Percentiles rank a stretch among this genome's conserved stretches.
Evolutionary conservation across 257 asterid genomes (phyloP).

Genomic region (Rehmannia glutinosa): DNA sequence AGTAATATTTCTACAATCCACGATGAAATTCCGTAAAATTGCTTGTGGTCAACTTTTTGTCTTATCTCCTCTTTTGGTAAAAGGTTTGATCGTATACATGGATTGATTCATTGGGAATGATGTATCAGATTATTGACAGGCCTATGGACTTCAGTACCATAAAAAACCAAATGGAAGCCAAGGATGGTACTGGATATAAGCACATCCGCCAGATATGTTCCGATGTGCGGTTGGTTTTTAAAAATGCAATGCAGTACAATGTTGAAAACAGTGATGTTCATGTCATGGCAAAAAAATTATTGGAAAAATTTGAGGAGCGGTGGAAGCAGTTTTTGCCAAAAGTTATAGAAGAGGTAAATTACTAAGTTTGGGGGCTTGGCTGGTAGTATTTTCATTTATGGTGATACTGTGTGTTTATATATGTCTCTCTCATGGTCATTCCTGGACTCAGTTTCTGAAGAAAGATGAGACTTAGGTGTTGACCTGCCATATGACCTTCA

Average conservation of each 20-base stretch:
- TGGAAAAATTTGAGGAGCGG: constrained; percentile 86
- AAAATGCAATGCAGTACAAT: constrained; percentile 92
- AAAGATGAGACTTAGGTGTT: neutral
- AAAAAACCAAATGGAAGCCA: constrained; percentile 97
- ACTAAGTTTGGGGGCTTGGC: constrained; percentile 2
- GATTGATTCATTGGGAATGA: constrained; percentile 32
- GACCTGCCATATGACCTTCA: neutral
- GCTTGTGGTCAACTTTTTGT: neutral
- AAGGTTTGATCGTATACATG: constrained; percentile 5
- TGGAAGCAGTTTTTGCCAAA: constrained; percentile 86
- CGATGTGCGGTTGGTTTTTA: constrained; percentile 72
- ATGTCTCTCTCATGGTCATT: too few species aligned
- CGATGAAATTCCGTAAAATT: neutral
- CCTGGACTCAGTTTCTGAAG: neutral
- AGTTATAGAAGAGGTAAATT: constrained; percentile 85
- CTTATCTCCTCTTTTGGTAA: too few species aligned
- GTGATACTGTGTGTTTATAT: neutral
- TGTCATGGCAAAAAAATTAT: constrained; percentile 65
- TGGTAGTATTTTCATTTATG: neutral
- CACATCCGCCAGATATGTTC: constrained; percentile 78
- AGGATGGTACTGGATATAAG: constrained; percentile 91
- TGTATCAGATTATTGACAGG: constrained; percentile 88
- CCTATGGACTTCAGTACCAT: constrained; percentile 99
- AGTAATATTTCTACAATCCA: neutral
- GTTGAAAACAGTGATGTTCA: constrained; percentile 84